Base-by-base conservation (phyloP, 805 yeast genomes). In the Candida odintsovae region DNA sequence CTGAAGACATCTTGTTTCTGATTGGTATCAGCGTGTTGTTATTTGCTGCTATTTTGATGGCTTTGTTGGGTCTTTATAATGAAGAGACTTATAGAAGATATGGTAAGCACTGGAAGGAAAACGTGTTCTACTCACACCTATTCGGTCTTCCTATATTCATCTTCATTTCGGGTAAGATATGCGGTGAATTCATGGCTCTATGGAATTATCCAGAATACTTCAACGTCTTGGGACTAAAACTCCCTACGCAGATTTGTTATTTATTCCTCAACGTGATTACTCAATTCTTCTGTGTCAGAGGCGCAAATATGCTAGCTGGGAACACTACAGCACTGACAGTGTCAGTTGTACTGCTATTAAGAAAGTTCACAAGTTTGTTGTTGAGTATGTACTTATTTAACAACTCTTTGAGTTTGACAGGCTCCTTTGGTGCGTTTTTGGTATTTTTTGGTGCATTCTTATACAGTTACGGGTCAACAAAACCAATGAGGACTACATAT, bases 41-140 rank as follows among this genome's bases (percentile, higher is more conserved):
- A 3, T 35, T 74, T 2, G 73, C 86, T 0, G 75, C 83, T 8
- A 55, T 77, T 0, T 51, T 81, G 11, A 71, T 75, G 12, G 77
- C 87, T 0, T 53, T 80, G n/a, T 69, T 79, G 66, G 83, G 86
- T 1, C 68, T 82, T 18, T 72, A 75, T 57, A 73, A 73, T 38
- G 89, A 84, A 55, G 61, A 61, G 42, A 71, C 82, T 0, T 75
- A 68, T 54, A 59, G 59, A 13, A 54, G 52, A 19, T 77, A 80
- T 56, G 85, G 86, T 6, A 70, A 70, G 45, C 73, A 75, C 44
- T 84, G 90, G 90, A 67, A 73, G 46, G 90, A 84, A 53, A 71
- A 75, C 31, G 59, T 85, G 40, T 84, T 85, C 55, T 83, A 78
- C 61, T 70, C 77, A 15, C 86, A 82, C 56, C 56, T 76, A 6